Conservation (phyloP, 768 basidiomycete species). For the Strobilomyces echinocephalus region DNA sequence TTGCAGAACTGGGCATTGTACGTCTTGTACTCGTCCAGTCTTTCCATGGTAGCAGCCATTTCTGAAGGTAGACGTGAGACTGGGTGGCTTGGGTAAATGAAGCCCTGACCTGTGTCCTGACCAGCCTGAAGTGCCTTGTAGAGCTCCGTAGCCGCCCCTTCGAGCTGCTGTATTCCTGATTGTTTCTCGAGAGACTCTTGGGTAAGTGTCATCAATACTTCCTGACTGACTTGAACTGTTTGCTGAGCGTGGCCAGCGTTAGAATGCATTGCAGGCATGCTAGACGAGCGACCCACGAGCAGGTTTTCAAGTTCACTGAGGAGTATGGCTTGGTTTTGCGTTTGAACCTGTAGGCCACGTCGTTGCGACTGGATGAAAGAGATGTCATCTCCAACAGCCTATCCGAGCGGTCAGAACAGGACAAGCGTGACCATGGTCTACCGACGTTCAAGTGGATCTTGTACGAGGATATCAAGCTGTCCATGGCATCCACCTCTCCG, state of each 20-base stretch:
- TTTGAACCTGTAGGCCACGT: slow-evolving; percentile 94
- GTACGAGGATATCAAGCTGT: slow-evolving; percentile 84
- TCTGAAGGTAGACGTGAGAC: slow-evolving; percentile 40
- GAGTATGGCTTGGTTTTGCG: slow-evolving; percentile 86
- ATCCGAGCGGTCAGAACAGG: slow-evolving; percentile 13
- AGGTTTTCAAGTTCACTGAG: slow-evolving; percentile 84
- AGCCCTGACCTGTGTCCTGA: slow-evolving; percentile 67
- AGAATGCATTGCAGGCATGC: not conserved
- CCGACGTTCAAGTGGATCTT: slow-evolving; percentile 94
- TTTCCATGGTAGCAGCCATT: slow-evolving; percentile 96
- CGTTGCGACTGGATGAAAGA: slow-evolving; percentile 94
- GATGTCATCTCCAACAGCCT: slow-evolving; percentile 96
- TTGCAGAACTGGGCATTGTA: slow-evolving; percentile 93
- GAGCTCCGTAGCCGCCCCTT: slow-evolving; percentile 79
- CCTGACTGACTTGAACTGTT: slow-evolving; percentile 89
- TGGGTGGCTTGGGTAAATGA: not conserved
- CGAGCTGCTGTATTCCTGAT: slow-evolving; percentile 69
- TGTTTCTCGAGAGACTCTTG: slow-evolving; percentile 87
- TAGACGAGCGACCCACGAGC: slow-evolving; percentile 46
- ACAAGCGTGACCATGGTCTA: slow-evolving; percentile 2
- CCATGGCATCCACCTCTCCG: slow-evolving; percentile 84
- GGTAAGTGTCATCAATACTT: slow-evolving; percentile 68
- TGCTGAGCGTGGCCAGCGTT: slow-evolving; percentile 44
- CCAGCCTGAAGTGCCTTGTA: slow-evolving; percentile 94
- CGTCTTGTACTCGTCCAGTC: slow-evolving; percentile 84